Evolutionary conservation across 2,329 filamentous ascomycete species (phyloP).

Genomic region (Bipolaris bicolor): DNA sequence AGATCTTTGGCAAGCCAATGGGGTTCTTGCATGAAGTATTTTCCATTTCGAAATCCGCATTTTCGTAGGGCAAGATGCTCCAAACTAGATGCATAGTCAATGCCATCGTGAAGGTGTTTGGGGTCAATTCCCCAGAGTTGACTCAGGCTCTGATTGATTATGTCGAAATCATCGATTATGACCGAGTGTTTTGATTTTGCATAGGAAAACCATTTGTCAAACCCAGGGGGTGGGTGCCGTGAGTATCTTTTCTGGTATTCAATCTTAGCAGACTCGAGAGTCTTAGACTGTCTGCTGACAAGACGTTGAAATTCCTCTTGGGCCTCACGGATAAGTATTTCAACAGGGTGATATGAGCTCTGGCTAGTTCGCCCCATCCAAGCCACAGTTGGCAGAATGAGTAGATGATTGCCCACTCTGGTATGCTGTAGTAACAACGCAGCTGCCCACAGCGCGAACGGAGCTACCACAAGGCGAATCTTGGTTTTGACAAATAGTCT

Average conservation of each 20-base stretch:
- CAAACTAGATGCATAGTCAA: conserved; percentile 5
- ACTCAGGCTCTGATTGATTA: conserved; percentile 49
- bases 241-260: conserved; percentile 56
- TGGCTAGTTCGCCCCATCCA: neutral
- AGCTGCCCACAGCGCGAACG: conserved; percentile 1
- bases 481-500: too few species aligned
- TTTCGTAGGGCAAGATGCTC: conserved; percentile 13
- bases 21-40: conserved; percentile 6
- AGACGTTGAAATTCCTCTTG: conserved; percentile 32
- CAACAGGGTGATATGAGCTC: conserved; percentile 2
- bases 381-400: neutral
- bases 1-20: conserved; percentile 10
- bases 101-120: conserved; percentile 3
- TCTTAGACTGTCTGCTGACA: conserved; percentile 49
- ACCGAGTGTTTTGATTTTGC: conserved; percentile 50
- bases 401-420: neutral
- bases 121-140: conserved; percentile 49
- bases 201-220: conserved; percentile 56
- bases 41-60: conserved; percentile 7
- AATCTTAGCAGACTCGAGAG: conserved; percentile 20
- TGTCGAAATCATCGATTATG: conserved; percentile 60
- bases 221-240: conserved; percentile 55
- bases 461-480: neutral
- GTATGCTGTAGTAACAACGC: neutral
- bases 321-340: neutral